Conservation (phyloP, 768 basidiomycete genomes). For the Suillus variegatus region DNA sequence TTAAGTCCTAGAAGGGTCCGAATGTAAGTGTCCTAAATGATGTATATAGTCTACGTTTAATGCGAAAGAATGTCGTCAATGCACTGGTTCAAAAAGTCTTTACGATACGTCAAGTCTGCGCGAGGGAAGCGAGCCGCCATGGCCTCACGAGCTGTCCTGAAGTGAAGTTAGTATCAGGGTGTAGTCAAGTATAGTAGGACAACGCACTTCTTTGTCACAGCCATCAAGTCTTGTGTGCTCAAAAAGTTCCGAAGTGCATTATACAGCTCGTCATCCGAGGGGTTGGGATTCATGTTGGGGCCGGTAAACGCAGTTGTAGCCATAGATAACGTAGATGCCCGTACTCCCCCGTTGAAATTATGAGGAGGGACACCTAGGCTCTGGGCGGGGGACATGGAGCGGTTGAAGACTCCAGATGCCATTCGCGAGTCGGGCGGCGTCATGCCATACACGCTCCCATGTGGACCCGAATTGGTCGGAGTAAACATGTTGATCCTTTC, state of each 20-base stretch:
- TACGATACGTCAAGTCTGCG: constrained; percentile 56
- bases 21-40: constrained; percentile 2
- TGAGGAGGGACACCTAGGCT: constrained; percentile 32
- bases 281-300: constrained; percentile 54
- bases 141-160: constrained; percentile 63
- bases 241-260: constrained; percentile 56
- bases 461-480: constrained; percentile 36
- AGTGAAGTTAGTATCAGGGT: constrained; percentile 6
- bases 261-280: constrained; percentile 62
- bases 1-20: constrained; percentile 11
- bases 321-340: constrained; percentile 61
- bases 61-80: constrained; percentile 68
- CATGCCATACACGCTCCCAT: constrained; percentile 43
- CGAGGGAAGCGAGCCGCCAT: constrained; percentile 64
- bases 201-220: constrained; percentile 68
- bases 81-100: constrained; percentile 66
- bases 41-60: constrained; percentile 33
- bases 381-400: constrained; percentile 34
- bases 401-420: constrained; percentile 46
- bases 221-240: constrained; percentile 69
- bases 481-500: constrained; percentile 39
- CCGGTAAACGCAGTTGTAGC: constrained; percentile 56
- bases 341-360: constrained; percentile 29
- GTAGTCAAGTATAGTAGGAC: not conserved
- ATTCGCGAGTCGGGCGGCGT: constrained; percentile 43